Percentiles rank a stretch among this genome's conserved stretches.
Evolutionary conservation across 1,139 yeast species (phyloP).

Genomic region (Blastobotrys petasosporus): DNA sequence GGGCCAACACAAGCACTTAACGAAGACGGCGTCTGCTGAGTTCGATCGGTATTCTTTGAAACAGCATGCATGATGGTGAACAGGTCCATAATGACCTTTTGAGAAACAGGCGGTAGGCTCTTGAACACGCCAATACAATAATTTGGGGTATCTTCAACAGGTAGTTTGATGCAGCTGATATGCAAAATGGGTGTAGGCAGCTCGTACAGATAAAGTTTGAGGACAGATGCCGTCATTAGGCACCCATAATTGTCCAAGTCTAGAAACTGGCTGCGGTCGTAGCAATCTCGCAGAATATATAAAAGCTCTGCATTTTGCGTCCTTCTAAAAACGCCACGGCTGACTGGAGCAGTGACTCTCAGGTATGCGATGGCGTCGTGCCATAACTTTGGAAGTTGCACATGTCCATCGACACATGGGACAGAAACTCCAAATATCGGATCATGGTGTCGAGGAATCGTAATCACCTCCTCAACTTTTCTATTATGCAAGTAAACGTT

Average conservation of each 20-base stretch:
- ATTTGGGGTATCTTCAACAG: constrained; percentile 27
- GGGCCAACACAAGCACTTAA: constrained; percentile 33
- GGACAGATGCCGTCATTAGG: constrained; percentile 31
- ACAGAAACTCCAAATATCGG: constrained; percentile 34
- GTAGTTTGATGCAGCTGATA: constrained; percentile 24
- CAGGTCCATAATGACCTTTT: constrained; percentile 21
- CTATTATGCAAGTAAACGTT: constrained; percentile 58
- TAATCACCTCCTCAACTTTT: constrained; percentile 27
- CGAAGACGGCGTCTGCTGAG: constrained; percentile 21
- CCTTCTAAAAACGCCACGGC: constrained; percentile 28
- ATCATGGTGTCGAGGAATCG: constrained; percentile 33
- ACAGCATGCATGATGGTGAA: constrained; percentile 20
- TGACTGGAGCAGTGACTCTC: constrained; percentile 19
- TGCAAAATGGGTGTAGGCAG: constrained; percentile 36
- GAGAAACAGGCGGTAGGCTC: constrained; percentile 21
- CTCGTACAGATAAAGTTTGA: constrained; percentile 34
- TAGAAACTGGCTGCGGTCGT: constrained; percentile 36
- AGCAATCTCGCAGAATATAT: constrained; percentile 32
- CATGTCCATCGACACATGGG: constrained; percentile 6
- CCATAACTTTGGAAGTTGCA: constrained; percentile 30
- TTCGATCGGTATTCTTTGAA: constrained; percentile 16
- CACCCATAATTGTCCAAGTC: constrained; percentile 37
- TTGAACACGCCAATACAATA: constrained; percentile 23
- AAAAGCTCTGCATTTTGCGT: constrained; percentile 24
- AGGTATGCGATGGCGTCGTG: constrained; percentile 25